Conservation (phyloP, 306 rosid genomes). For the Trifolium subterraneum region DNA sequence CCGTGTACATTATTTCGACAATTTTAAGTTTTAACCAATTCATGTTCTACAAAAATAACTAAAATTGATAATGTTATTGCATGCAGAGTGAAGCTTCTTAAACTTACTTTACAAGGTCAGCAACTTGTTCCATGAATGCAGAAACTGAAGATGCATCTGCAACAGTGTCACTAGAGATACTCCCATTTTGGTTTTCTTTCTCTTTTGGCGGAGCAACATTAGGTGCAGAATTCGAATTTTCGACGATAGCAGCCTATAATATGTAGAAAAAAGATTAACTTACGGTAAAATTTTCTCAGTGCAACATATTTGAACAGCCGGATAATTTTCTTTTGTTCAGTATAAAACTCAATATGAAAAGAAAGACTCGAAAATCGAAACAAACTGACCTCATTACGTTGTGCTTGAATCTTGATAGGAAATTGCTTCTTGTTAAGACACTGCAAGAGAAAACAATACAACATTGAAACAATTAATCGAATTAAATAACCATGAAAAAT, state of each 20-base stretch:
- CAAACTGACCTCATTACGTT: constrained; percentile 45
- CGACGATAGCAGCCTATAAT: constrained; percentile 54
- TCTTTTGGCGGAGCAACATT: constrained; percentile 44
- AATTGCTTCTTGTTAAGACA: constrained; percentile 56
- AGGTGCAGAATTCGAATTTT: constrained; percentile 70
- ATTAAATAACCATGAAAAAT: background rate
- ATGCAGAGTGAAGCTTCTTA: background rate
- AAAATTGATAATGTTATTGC: background rate
- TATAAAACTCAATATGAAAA: background rate
- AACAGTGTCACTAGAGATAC: constrained; percentile 33
- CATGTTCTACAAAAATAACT: constrained; percentile 3
- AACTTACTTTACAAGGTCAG: constrained; percentile 89
- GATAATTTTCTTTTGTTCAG: background rate
- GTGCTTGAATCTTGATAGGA: constrained; percentile 55
- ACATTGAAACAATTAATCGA: constrained; percentile 18
- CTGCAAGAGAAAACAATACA: constrained; percentile 57
- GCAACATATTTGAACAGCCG: constrained; percentile 25
- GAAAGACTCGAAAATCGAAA: background rate
- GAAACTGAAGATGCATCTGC: constrained; percentile 59
- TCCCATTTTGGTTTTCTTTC: constrained; percentile 47
- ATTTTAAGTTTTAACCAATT: background rate
- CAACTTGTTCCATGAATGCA: constrained; percentile 79
- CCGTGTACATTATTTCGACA: background rate
- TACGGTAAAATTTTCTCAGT: background rate
- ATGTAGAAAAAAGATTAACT: constrained; percentile 35